phyloP scores from a whole-genome alignment of 1,284 basidiomycete genomes.

The Kalmanozyma brasiliensis region DNA sequence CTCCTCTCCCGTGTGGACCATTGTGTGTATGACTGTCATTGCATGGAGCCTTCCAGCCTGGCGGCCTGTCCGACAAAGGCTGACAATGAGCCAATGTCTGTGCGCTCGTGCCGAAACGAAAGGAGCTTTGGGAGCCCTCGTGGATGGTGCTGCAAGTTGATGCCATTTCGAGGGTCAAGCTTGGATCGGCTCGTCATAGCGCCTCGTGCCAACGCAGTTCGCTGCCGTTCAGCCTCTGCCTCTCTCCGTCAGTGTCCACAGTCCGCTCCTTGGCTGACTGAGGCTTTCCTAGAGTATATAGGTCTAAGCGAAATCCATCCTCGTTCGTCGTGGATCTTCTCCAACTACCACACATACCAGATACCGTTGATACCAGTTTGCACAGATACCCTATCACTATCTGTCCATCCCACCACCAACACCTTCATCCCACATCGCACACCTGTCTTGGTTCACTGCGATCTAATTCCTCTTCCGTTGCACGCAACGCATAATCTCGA shows the following conservation, averaged over 20 bases:
- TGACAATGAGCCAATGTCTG: too few species aligned
- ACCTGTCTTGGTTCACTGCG: constrained; percentile 51
- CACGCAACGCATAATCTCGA: constrained; percentile 8
- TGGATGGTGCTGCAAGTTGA: constrained; percentile 5
- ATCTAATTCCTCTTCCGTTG: constrained; percentile 8
- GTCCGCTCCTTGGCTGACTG: not conserved
- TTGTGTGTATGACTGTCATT: too few species aligned
- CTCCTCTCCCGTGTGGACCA: too few species aligned
- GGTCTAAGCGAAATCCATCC: not conserved
- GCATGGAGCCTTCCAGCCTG: too few species aligned
- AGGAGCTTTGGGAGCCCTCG: too few species aligned
- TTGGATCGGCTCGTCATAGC: constrained; percentile 14
- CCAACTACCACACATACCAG: constrained; percentile 35
- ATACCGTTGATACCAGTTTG: constrained; percentile 26
- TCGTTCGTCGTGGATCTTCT: too few species aligned
- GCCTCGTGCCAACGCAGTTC: too few species aligned
- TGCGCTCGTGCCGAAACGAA: too few species aligned
- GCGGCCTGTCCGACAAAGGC: too few species aligned
- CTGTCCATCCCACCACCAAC: constrained; percentile 14
- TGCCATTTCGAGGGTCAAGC: constrained; percentile 9
- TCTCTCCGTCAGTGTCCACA: not conserved
- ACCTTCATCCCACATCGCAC: constrained; percentile 16
- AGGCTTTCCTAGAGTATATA: constrained; percentile 26
- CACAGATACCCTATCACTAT: constrained; percentile 41
- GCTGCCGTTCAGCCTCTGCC: not conserved